A percentile compares a stretch with the other conserved stretches of the same genome.
These are phyloP conservation scores for Boletellus sp. DNA, from an alignment of 1,284 basidiomycete species.

Conservation along the genomic window DNA sequence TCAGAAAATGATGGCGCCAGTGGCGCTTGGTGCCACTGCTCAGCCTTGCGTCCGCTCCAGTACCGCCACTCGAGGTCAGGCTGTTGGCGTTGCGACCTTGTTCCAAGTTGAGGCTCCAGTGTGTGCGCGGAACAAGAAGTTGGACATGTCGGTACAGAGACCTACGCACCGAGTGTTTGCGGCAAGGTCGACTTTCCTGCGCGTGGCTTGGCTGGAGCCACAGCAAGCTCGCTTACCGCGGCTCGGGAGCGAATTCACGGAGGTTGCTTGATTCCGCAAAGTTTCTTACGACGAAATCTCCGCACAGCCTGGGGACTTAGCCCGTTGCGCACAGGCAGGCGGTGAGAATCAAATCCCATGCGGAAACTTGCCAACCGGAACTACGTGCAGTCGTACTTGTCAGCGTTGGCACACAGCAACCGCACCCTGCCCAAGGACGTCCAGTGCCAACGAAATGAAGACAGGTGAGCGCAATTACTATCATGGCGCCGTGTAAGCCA, in stretches of 20 bases:
- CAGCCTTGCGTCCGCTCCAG: constrained; percentile 21
- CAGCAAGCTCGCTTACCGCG: background rate
- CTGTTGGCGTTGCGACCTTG: constrained; percentile 33
- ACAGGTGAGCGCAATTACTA: background rate
- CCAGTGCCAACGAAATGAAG: background rate
- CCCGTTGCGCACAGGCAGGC: constrained; percentile 21
- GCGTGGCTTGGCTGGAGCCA: background rate
- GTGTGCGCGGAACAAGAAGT: no score
- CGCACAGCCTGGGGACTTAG: constrained; percentile 25
- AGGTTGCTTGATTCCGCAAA: constrained; percentile 2
- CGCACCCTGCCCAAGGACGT: background rate
- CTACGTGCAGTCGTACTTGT: constrained; percentile 9
- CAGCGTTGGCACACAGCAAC: constrained; percentile 23
- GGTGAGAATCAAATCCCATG: constrained; percentile 25
- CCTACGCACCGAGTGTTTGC: no score
- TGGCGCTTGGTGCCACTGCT: constrained; percentile 21
- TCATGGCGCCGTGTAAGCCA: background rate
- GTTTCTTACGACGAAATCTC: background rate
- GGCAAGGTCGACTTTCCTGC: background rate
- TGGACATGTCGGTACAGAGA: no score
- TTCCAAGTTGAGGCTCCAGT: no score
- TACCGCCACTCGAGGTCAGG: constrained; percentile 24
- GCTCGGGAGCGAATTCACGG: constrained; percentile 1
- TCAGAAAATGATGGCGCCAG: constrained; percentile 19
- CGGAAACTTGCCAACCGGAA: constrained; percentile 16